Conservation (phyloP, 2,329 filamentous ascomycete genomes). For the Exophiala sp. region DNA sequence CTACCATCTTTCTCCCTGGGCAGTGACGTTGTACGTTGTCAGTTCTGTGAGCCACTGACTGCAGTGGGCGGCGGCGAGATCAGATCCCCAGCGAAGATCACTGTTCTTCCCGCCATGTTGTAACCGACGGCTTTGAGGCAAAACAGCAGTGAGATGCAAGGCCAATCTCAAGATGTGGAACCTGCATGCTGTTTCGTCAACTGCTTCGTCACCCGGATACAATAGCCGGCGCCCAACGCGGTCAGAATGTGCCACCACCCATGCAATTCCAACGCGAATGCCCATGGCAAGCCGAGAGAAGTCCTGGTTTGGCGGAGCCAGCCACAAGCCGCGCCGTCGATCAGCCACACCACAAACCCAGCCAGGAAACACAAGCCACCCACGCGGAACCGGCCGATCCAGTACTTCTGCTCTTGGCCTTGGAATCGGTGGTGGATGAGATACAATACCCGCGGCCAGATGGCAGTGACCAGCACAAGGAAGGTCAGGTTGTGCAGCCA, state of each 20-base stretch:
- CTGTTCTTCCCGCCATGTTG: too few species aligned
- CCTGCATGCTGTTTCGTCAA: conserved; percentile 16
- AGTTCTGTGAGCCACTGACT: too few species aligned
- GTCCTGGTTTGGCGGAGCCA: conserved; percentile 22
- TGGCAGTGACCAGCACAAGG: conserved; percentile 17
- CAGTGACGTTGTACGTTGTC: too few species aligned
- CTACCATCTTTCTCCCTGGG: too few species aligned
- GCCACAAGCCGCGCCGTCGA: conserved; percentile 29
- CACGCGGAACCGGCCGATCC: conserved; percentile 17
- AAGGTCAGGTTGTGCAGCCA: conserved; percentile 22
- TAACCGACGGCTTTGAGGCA: too few species aligned
- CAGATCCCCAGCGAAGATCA: too few species aligned
- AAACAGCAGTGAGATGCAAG: too few species aligned
- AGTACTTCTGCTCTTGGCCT: conserved; percentile 12
- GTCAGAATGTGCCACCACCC: conserved; percentile 32
- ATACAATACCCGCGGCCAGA: conserved; percentile 21
- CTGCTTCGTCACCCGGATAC: conserved; percentile 22
- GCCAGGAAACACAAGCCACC: conserved; percentile 21
- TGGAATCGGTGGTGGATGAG: conserved; percentile 15
- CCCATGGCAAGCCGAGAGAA: conserved; percentile 29
- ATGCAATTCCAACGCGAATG: conserved; percentile 31
- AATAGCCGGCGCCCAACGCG: conserved; percentile 25
- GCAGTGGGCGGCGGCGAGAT: too few species aligned
- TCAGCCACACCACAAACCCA: conserved; percentile 28
- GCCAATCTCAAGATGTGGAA: neutral